Percentiles rank a stretch among this genome's conserved stretches.
phyloP scores from a whole-genome alignment of 164 flowering plant genomes.

The Vitis rupestris region DNA sequence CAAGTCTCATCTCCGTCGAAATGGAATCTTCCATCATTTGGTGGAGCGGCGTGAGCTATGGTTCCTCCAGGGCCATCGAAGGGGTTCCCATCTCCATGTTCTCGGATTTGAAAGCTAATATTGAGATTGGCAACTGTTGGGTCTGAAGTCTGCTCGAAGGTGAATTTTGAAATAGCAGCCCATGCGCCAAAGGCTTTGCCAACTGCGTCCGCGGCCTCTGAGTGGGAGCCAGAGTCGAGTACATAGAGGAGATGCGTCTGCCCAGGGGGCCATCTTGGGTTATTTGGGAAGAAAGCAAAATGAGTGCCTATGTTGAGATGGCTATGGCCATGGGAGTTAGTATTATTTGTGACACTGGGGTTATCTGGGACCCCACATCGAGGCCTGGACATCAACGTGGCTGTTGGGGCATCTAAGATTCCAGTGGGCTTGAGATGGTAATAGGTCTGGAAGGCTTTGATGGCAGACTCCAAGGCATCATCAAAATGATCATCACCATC shows the following conservation, averaged over 20 bases:
- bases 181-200: neutral
- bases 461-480: slow-evolving; percentile 30
- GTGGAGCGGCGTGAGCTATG: slow-evolving; percentile 21
- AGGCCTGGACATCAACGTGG: slow-evolving; percentile 20
- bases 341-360: slow-evolving; percentile 12
- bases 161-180: slow-evolving; percentile 4
- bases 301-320: neutral
- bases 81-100: slow-evolving; percentile 25
- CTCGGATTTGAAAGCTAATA: slow-evolving; percentile 9
- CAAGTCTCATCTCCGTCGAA: too few relatives aligned
- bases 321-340: neutral
- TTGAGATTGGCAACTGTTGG: slow-evolving; percentile 11
- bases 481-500: slow-evolving; percentile 19
- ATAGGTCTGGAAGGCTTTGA: slow-evolving; percentile 35
- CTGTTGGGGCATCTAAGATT: slow-evolving; percentile 27
- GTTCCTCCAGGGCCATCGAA: slow-evolving; percentile 30
- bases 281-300: slow-evolving; percentile 3
- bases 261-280: slow-evolving; percentile 4
- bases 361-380: slow-evolving; percentile 39
- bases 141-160: neutral
- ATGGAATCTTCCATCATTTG: too few relatives aligned
- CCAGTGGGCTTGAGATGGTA: slow-evolving; percentile 32
- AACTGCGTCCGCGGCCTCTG: neutral
- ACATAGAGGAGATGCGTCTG: neutral
- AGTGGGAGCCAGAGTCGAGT: neutral